Base-by-base conservation (phyloP, 1,284 basidiomycete species). In the Vanrija humicola region DNA sequence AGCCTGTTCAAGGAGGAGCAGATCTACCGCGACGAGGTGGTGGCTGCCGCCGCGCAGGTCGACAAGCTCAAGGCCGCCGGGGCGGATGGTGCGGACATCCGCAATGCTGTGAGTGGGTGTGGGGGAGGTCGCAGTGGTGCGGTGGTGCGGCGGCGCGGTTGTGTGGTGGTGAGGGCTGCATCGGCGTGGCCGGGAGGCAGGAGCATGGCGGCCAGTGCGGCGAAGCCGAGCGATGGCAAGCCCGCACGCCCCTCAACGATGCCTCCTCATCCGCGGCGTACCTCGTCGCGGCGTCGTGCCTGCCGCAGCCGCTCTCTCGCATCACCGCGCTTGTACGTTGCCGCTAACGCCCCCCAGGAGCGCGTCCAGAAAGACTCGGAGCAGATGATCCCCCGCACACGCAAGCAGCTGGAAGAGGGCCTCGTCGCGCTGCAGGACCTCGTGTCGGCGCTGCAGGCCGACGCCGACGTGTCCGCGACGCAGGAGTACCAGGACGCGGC, bases 51-150 rank as follows among this genome's bases (percentile, higher is more conserved):
- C 64, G 74, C 75, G 57, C 85, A 83, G 65, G 77, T 86, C 21
- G 83, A 86, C 64, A 84, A 84, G 74, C 76, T 88, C 57, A 76
- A 82, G 58, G 82, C 80, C 9, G 82, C 84, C 46, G 82, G 79
- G 25, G 82, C 82, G 21, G 89, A 91, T 63, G 86, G 85, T 42
- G 90, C 87, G 82, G 86, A 90, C 63, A 80, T 90, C 69, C 86
- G 86, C 72, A 89, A 88, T 74, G 84, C 83, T 63, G 90, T 90
- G 72, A 69, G 87, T 80, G n/a, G 10, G 6, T 3, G 10, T 38
- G 14, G 23, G 23, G 14, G 21, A 23, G 21, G 15, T 44, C n/a
- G n/a, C n/a, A n/a, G n/a, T n/a, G n/a, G 19, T 5, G 15, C 3
- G 18, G 43, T 23, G 10, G 43, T 12, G 43, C 7, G 43, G 23